These are phyloP conservation scores for Penicillium brevicompactum DNA, from an alignment of 2,329 filamentous ascomycete genomes.

Conservation along the genomic window DNA sequence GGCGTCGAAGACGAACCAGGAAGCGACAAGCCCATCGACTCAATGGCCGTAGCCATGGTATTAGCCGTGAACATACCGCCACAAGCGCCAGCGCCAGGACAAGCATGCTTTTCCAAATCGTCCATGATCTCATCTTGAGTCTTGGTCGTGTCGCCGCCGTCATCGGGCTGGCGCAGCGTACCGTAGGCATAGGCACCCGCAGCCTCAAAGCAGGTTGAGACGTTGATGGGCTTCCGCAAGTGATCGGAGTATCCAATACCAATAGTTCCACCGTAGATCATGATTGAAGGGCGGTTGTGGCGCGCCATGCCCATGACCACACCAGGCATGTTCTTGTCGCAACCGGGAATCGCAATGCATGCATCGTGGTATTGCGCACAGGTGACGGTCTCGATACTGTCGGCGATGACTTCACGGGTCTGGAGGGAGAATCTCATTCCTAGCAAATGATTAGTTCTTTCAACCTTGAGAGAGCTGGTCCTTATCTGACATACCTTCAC, in stretches of 20 bases:
- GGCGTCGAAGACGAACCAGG: conserved; percentile 84
- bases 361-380: conserved; percentile 98
- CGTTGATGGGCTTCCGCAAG: conserved; percentile 79
- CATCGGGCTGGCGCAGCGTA: conserved; percentile 69
- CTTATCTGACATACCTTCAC: conserved; percentile 64
- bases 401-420: conserved; percentile 87
- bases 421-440: conserved; percentile 94
- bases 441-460: conserved; percentile 36
- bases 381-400: conserved; percentile 96
- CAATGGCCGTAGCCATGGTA: conserved; percentile 88
- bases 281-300: conserved; percentile 88
- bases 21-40: conserved; percentile 81
- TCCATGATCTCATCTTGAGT: conserved; percentile 77
- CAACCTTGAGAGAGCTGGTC: conserved; percentile 15
- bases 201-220: conserved; percentile 85
- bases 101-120: conserved; percentile 79
- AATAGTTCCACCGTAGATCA: conserved; percentile 95
- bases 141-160: conserved; percentile 63
- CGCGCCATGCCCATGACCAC: conserved; percentile 88
- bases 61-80: conserved; percentile 95
- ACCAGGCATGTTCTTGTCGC: conserved; percentile 99
- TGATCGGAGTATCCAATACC: conserved; percentile 80
- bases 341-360: conserved; percentile 94
- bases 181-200: conserved; percentile 80
- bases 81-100: conserved; percentile 77